These are phyloP conservation scores for Yarrowia galli DNA, from an alignment of 1,139 yeast genomes.

Conservation along the genomic window DNA sequence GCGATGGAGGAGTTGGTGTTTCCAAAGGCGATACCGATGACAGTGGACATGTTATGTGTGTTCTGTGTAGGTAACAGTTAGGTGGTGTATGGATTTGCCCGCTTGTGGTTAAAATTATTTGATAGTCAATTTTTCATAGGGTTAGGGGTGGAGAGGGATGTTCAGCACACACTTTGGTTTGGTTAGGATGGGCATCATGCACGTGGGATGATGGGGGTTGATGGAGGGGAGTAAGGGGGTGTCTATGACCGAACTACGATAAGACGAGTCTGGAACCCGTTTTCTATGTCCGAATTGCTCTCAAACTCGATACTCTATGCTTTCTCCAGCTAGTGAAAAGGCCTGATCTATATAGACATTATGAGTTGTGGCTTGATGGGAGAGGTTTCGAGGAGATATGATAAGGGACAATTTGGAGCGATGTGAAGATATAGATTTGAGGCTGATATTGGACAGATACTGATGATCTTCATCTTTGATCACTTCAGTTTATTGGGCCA, in stretches of 20 bases:
- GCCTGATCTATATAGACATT: conserved; percentile 26
- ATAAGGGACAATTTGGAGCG: too few species aligned
- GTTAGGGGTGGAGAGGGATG: conserved; percentile 18
- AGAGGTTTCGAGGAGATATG: neutral
- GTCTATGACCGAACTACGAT: neutral
- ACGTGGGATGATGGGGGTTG: neutral
- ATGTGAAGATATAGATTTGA: too few species aligned
- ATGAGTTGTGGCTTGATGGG: conserved; percentile 9
- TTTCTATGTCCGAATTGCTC: too few species aligned
- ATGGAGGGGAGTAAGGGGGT: neutral
- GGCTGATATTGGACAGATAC: too few species aligned
- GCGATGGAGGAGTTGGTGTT: conserved; percentile 96
- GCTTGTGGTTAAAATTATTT: conserved; percentile 17
- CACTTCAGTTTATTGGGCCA: too few species aligned
- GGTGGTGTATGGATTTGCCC: conserved; percentile 4
- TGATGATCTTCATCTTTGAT: too few species aligned
- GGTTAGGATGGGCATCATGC: conserved; percentile 30
- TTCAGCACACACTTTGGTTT: neutral
- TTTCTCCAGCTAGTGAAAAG: neutral
- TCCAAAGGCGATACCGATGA: conserved; percentile 96
- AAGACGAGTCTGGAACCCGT: too few species aligned
- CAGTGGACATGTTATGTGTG: conserved; percentile 52
- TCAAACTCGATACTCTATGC: neutral
- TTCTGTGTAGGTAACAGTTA: conserved; percentile 2
- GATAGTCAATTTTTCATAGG: conserved; percentile 28